These are phyloP conservation scores for Oldenlandia corymbosa DNA, from an alignment of 257 asterid species.

Conservation along the genomic window DNA sequence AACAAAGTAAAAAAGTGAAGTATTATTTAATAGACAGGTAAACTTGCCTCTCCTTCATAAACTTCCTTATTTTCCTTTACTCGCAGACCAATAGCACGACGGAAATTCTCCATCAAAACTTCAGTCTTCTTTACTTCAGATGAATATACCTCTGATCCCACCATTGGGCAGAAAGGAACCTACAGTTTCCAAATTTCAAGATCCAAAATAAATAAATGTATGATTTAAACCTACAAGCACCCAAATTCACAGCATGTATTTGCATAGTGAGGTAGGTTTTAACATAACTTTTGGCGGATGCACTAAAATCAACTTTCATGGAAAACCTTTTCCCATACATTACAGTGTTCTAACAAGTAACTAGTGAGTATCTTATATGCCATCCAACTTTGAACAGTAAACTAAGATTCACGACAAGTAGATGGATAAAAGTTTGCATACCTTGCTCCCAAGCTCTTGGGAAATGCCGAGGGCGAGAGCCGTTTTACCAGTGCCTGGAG, in stretches of 20 bases:
- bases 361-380: neutral
- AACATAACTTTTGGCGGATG: no score
- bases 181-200: slow-evolving; percentile 24
- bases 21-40: neutral
- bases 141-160: slow-evolving; percentile 97
- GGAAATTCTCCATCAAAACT: slow-evolving; percentile 86
- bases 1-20: slow-evolving; percentile 2
- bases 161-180: slow-evolving; percentile 99
- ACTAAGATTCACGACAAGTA: neutral
- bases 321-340: no score
- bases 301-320: no score
- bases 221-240: no score
- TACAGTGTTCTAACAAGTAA: neutral
- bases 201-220: neutral
- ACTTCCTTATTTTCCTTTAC: slow-evolving; percentile 96
- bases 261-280: no score
- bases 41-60: slow-evolving; percentile 89
- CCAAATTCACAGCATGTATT: no score
- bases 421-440: slow-evolving; percentile 10
- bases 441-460: slow-evolving; percentile 99
- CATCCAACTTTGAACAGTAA: neutral
- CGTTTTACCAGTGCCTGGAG: slow-evolving; percentile 98
- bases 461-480: slow-evolving; percentile 93
- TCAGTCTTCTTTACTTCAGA: slow-evolving; percentile 97
- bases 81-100: slow-evolving; percentile 95